These are phyloP conservation scores for Vitis vinifera DNA, from an alignment of 164 flowering plant genomes.

Conservation along the genomic window DNA sequence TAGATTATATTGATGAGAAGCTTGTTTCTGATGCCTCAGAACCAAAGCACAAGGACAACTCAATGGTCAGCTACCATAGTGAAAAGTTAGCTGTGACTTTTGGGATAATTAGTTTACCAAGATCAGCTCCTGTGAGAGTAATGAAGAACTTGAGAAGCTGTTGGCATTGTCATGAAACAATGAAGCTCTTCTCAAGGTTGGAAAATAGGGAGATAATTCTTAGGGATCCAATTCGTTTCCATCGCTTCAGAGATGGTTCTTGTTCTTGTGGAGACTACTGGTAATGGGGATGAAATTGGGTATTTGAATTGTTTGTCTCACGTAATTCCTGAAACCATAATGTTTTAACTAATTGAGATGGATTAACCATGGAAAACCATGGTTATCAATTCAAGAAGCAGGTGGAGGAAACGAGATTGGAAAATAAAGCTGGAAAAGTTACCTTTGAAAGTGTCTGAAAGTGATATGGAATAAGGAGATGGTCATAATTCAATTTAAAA, in stretches of 20 bases:
- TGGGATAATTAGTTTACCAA: conserved; percentile 43
- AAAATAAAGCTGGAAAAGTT: no score
- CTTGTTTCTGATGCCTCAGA: conserved; percentile 5
- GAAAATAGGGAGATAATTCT: conserved; percentile 47
- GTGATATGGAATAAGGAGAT: no score
- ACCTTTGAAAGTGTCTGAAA: no score
- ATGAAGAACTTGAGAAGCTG: conserved; percentile 65
- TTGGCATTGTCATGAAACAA: conserved; percentile 45
- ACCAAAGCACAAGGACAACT: conserved; percentile 15
- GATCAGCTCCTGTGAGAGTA: conserved; percentile 46
- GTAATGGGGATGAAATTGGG: conserved; percentile 15
- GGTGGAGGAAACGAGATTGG: no score
- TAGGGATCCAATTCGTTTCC: conserved; percentile 51
- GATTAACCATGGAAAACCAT: no score
- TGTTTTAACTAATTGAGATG: no score
- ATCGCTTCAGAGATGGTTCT: conserved; percentile 45
- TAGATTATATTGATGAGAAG: conserved; percentile 21
- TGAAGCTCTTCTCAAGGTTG: conserved; percentile 45
- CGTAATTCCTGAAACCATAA: no score
- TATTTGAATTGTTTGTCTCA: no score
- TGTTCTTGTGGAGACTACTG: conserved; percentile 59
- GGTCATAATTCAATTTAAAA: no score
- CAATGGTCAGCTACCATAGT: conserved; percentile 39
- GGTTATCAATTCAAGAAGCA: no score
- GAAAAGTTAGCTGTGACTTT: conserved; percentile 56